Evolutionary conservation across 176 grass and related monocot genomes (phyloP).

Genomic region (Alloteropsis semialata): DNA sequence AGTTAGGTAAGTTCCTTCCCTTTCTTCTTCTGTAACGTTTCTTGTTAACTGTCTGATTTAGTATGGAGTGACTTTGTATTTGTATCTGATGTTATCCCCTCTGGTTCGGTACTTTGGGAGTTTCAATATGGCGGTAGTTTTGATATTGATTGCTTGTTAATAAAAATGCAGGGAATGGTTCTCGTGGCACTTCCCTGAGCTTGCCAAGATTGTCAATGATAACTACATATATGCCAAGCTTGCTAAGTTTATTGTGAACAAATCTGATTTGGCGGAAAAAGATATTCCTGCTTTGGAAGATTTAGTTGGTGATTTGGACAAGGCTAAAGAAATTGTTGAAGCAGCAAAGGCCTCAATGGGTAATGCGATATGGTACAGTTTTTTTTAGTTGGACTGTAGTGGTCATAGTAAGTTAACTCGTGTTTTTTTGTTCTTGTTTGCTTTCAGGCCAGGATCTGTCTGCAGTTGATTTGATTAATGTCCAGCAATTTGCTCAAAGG

Average conservation of each 20-base stretch:
- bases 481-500: conserved; percentile 84
- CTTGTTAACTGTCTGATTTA: not conserved
- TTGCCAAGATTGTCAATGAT: conserved; percentile 82
- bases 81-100: not conserved
- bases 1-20: conserved; percentile 50
- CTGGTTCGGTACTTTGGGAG: not conserved
- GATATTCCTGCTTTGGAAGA: conserved; percentile 60
- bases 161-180: conserved; percentile 73
- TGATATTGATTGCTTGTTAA: not conserved
- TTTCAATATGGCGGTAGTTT: not conserved
- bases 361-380: conserved; percentile 7
- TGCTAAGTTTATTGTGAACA: conserved; percentile 62
- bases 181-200: conserved; percentile 80
- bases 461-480: conserved; percentile 85
- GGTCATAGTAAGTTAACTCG: not conserved
- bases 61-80: not conserved
- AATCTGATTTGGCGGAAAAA: conserved; percentile 69
- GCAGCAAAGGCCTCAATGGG: conserved; percentile 95
- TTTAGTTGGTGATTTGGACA: conserved; percentile 77
- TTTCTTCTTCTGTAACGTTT: not conserved
- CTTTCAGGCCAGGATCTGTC: conserved; percentile 88
- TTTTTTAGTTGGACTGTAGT: not conserved
- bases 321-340: conserved; percentile 93
- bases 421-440: not conserved
- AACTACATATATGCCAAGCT: conserved; percentile 88